phyloP scores from a whole-genome alignment of 2,329 filamentous ascomycete genomes.

The Diaporthe batatas region DNA sequence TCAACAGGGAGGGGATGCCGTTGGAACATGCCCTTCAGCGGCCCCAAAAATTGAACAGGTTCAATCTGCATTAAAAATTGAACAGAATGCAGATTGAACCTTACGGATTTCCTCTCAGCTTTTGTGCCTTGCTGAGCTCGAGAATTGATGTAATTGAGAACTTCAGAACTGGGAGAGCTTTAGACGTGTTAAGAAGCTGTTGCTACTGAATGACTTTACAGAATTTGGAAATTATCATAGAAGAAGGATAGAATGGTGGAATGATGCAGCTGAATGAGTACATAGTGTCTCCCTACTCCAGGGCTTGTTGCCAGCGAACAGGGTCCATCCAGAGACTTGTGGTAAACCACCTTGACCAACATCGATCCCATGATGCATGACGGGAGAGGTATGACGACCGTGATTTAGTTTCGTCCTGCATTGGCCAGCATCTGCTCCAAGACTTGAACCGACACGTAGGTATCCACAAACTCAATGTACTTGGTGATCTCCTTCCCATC shows the following conservation, averaged over 20 bases:
- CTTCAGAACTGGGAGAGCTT: too few species aligned
- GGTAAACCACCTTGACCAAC: background rate
- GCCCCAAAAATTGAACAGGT: too few species aligned
- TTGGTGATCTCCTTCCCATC: conserved; percentile 43
- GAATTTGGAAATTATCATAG: too few species aligned
- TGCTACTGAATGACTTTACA: too few species aligned
- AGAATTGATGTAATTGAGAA: too few species aligned
- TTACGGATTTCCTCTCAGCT: too few species aligned
- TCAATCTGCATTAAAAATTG: too few species aligned
- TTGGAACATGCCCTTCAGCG: too few species aligned
- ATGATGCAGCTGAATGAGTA: background rate
- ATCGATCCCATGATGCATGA: background rate
- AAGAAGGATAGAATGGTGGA: background rate
- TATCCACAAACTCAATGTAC: conserved; percentile 46
- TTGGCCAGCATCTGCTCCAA: conserved; percentile 44
- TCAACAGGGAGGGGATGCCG: too few species aligned
- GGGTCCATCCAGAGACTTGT: background rate
- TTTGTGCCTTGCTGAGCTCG: too few species aligned
- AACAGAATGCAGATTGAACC: too few species aligned
- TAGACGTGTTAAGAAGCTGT: too few species aligned
- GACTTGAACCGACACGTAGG: conserved; percentile 43
- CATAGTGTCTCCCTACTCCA: background rate
- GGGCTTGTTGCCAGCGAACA: background rate
- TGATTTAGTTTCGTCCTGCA: conserved; percentile 14
- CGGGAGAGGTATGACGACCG: background rate